A percentile compares a stretch with the other conserved stretches of the same genome.
phyloP scores from a whole-genome alignment of 768 basidiomycete genomes.

The Dentipellis sp. region DNA sequence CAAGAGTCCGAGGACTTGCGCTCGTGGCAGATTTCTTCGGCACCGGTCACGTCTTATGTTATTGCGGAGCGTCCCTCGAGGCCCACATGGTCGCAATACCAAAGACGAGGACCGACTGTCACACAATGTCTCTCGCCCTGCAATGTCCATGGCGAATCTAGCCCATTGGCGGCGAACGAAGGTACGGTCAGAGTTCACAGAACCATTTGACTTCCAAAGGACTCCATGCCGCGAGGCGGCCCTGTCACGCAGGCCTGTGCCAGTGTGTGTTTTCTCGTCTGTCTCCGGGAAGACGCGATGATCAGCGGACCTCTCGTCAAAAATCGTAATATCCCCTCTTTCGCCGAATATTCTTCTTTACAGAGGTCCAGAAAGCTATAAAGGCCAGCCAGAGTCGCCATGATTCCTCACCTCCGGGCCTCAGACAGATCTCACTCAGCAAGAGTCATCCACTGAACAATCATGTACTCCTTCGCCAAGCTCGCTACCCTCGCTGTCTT shows the following conservation, averaged over 20 bases:
- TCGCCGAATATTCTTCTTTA: neutral
- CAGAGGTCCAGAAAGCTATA: neutral
- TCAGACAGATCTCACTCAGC: neutral
- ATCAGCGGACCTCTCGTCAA: neutral
- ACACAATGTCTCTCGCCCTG: no score
- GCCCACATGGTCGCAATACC: no score
- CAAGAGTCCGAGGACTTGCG: no score
- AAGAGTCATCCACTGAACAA: neutral
- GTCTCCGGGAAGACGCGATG: neutral
- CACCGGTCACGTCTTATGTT: no score
- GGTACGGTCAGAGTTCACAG: neutral
- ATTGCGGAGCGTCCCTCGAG: no score
- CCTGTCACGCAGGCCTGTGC: neutral
- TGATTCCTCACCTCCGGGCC: neutral
- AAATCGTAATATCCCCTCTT: neutral
- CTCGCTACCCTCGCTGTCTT: conserved; percentile 2
- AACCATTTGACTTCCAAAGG: neutral
- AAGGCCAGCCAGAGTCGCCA: neutral
- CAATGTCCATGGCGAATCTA: no score
- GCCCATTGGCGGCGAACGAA: no score
- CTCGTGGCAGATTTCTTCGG: no score
- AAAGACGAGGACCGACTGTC: no score
- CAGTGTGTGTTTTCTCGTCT: neutral
- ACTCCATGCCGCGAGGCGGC: neutral
- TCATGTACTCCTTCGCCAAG: conserved; percentile 3